Evolutionary conservation across 2,329 filamentous ascomycete genomes (phyloP).

Genomic region (Alternaria metachromatica): DNA sequence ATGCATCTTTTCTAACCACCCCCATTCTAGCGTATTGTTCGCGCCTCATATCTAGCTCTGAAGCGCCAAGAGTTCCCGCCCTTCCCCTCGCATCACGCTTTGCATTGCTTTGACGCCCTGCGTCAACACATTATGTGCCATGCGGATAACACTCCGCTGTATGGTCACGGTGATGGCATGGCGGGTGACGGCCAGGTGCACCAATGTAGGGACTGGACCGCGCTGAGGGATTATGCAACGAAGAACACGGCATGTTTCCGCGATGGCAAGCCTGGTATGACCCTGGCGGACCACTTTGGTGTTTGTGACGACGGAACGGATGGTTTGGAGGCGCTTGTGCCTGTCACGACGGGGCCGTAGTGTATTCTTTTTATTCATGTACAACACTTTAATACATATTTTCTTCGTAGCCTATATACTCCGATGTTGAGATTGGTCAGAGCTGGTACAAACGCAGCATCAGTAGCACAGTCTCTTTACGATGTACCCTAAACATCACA

Average conservation of each 20-base stretch:
- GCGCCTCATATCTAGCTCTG: constrained; percentile 3
- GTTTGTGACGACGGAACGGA: constrained; percentile 11
- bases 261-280: constrained; percentile 19
- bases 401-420: background rate
- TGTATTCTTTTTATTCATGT: background rate
- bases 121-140: constrained; percentile 28
- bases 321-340: constrained; percentile 2
- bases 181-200: constrained; percentile 23
- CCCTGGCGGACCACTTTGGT: constrained; percentile 6
- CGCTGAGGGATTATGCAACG: constrained; percentile 20
- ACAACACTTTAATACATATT: background rate
- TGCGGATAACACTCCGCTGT: constrained; percentile 27
- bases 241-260: constrained; percentile 36
- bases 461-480: background rate
- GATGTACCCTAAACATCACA: background rate
- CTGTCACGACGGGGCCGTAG: background rate
- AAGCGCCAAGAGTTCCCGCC: constrained; percentile 7
- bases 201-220: constrained; percentile 22
- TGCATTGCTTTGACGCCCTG: constrained; percentile 25
- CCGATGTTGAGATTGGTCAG: too few species aligned
- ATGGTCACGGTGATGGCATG: constrained; percentile 16
- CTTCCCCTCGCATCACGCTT: constrained; percentile 2
- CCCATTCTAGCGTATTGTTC: constrained; percentile 4
- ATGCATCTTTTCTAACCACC: background rate
- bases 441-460: too few species aligned